phyloP scores from a whole-genome alignment of 2,329 filamentous ascomycete species.

The Microdochium paspali region DNA sequence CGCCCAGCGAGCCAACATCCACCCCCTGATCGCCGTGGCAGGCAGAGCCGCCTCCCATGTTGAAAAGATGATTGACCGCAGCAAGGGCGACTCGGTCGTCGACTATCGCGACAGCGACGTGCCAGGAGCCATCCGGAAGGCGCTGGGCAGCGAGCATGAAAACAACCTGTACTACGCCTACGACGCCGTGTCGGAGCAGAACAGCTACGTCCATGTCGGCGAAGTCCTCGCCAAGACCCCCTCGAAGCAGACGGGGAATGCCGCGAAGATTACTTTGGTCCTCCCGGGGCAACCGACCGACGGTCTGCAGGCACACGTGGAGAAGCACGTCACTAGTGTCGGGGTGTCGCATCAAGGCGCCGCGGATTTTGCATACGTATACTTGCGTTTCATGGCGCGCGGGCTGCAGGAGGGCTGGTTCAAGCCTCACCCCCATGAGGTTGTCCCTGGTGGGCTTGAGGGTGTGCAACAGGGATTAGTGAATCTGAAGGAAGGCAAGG shows the following conservation, averaged over 20 bases:
- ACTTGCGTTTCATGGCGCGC: constrained; percentile 23
- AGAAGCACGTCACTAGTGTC: constrained; percentile 9
- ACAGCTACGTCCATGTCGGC: constrained; percentile 32
- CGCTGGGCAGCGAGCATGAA: constrained; percentile 25
- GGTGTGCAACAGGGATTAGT: constrained; percentile 25
- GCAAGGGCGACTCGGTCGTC: constrained; percentile 46
- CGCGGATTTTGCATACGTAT: constrained; percentile 19
- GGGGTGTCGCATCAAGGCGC: constrained; percentile 10
- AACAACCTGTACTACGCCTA: constrained; percentile 35
- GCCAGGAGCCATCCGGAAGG: constrained; percentile 30
- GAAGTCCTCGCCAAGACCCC: constrained; percentile 23
- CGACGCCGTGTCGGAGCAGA: constrained; percentile 48
- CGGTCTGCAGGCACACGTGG: constrained; percentile 14
- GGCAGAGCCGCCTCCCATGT: constrained; percentile 42
- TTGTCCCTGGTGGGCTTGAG: constrained; percentile 20
- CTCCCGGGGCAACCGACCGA: constrained; percentile 18
- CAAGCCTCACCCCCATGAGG: constrained; percentile 21
- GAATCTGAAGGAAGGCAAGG: constrained; percentile 18
- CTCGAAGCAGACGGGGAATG: constrained; percentile 10
- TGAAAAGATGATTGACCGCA: constrained; percentile 37
- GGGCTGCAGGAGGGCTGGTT: constrained; percentile 23
- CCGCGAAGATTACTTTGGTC: constrained; percentile 28
- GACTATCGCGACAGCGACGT: constrained; percentile 52
- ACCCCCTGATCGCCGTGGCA: constrained; percentile 52
- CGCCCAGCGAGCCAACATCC: constrained; percentile 42